Conservation (phyloP, 768 basidiomycete species). For the Zangia roseola region DNA sequence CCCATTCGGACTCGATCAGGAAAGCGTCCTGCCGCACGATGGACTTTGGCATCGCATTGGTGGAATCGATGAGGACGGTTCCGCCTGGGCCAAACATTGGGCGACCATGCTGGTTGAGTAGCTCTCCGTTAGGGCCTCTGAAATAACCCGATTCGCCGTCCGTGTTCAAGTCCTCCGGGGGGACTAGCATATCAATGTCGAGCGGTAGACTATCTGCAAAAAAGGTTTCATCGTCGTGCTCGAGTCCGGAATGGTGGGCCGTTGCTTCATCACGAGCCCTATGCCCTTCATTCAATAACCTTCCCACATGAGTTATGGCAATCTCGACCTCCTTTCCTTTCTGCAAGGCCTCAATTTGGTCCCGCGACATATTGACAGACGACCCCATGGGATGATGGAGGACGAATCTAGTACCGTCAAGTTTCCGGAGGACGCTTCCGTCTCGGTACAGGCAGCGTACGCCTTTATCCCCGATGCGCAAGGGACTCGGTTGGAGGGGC, state of each 20-base stretch:
- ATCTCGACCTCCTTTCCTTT: slow-evolving; percentile 10
- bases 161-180: slow-evolving; percentile 5
- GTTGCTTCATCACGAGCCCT: slow-evolving; percentile 5
- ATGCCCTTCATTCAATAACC: slow-evolving; percentile 9
- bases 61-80: slow-evolving; percentile 16
- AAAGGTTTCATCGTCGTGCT: slow-evolving; percentile 23
- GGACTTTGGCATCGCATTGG: background rate
- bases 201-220: no score
- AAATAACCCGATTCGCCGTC: background rate
- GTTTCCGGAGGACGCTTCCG: slow-evolving; percentile 9
- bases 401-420: slow-evolving; percentile 18
- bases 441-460: slow-evolving; percentile 21
- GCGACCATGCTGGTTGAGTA: slow-evolving; percentile 15
- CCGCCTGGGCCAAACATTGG: slow-evolving; percentile 24
- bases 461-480: slow-evolving; percentile 29
- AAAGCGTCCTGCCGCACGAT: slow-evolving; percentile 5
- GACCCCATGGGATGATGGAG: slow-evolving; percentile 22
- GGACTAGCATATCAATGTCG: slow-evolving; percentile 3
- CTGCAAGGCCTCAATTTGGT: slow-evolving; percentile 23
- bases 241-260: slow-evolving; percentile 1
- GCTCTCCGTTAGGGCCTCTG: slow-evolving; percentile 23
- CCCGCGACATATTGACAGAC: slow-evolving; percentile 22
- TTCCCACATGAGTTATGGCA: slow-evolving; percentile 8
- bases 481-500: slow-evolving; percentile 29
- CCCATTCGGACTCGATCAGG: no score